phyloP scores from a whole-genome alignment of 2,329 filamentous ascomycete genomes.

The Cryphonectria nitschkei region DNA sequence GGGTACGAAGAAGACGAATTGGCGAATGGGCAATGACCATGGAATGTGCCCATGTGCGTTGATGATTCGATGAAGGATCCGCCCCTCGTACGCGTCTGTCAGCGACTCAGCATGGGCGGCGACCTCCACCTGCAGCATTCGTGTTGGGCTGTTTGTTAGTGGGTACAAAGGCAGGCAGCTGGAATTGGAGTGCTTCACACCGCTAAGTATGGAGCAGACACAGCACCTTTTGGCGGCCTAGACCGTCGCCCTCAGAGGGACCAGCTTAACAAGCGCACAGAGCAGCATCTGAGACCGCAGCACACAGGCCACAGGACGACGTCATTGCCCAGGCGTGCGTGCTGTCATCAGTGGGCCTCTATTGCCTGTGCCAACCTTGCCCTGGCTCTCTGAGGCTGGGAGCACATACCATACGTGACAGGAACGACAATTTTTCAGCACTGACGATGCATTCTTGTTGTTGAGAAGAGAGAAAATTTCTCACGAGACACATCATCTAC shows the following conservation, averaged over 20 bases:
- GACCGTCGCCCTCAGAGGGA: not conserved
- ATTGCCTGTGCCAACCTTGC: conserved; percentile 17
- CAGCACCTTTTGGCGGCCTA: not conserved
- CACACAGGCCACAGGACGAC: conserved; percentile 13
- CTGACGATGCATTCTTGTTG: not conserved
- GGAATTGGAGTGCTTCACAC: conserved; percentile 7
- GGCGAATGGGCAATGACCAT: conserved; percentile 20
- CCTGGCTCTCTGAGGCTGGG: not conserved
- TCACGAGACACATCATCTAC: not conserved
- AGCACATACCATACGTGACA: not conserved
- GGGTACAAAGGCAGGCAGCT: conserved; percentile 7
- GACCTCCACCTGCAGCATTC: not conserved
- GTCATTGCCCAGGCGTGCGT: conserved; percentile 19
- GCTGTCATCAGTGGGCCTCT: conserved; percentile 17
- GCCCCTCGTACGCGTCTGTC: not conserved
- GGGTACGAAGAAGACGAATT: conserved; percentile 16
- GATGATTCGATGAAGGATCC: conserved; percentile 6
- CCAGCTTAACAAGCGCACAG: conserved; percentile 15
- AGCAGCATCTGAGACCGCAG: conserved; percentile 5
- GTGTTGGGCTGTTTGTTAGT: conserved; percentile 16
- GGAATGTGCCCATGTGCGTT: conserved; percentile 10
- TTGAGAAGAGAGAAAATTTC: not conserved
- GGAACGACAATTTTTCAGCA: not conserved
- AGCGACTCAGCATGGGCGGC: conserved; percentile 5
- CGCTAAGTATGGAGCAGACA: conserved; percentile 9